Evolutionary conservation across 257 asterid species (phyloP), one percentile per base, ranked within the genome.

Genomic region (Solanum lycopersicoides): DNA sequence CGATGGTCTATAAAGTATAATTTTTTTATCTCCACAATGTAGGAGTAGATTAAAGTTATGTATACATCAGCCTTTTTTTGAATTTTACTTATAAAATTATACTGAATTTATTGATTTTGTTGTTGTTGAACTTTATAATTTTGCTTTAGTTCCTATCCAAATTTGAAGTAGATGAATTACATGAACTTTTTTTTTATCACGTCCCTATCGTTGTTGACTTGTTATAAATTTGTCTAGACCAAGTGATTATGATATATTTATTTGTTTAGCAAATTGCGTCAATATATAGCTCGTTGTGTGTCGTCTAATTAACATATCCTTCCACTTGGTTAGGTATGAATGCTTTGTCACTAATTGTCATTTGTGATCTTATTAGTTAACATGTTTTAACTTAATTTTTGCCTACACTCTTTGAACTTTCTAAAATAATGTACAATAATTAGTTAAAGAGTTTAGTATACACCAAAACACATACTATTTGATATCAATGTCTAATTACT

Each of bases 151-250:
- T 28, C 32, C 42, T n/a, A 25, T 82, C 86, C 84, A 60, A 92
- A 88, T 85, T 53, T 30, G 88, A 88, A 83, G 84, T 88, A 83
- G 86, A 72, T 34, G 18, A 72, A 79, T 87, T 90, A 88, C 86
- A 83, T 89, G 87, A 53, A 32, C 77, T 83, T 86, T 65, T 44
- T 63, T 44, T 13, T 56, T 5, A 85, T 88, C 59, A 85, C 87
- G 88, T 90, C 89, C 30, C 56, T 42, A 74, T 88, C 89, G 18
- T 23, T 60, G 71, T 63, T n/a, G 28, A 63, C 71, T 63, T 34
- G 39, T 76, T 20, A 68, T 23, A 50, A 84, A 59, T 53, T 89
- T 65, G 84, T 71, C 50, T 86, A 30, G 30, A 15, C 68, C 42
- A 80, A 80, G 68, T 80, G 42, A 80, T 41, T 47, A 47, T 39